Conservation (phyloP, 495 filamentous ascomycete species). For the Mycothermus thermophilus region DNA sequence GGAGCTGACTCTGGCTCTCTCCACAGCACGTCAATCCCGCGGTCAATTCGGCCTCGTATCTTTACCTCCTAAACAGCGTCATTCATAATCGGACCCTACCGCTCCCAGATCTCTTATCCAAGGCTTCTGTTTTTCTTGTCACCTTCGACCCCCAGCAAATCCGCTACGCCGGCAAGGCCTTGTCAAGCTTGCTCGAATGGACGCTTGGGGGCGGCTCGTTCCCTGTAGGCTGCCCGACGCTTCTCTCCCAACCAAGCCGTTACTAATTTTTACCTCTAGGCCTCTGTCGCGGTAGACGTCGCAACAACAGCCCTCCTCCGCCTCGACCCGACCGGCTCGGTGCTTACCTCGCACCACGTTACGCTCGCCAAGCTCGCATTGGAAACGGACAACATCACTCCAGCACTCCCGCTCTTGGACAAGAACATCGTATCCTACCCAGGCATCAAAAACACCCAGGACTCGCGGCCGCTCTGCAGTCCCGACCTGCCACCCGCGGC, state of each 20-base stretch:
- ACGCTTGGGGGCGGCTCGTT: slow-evolving; percentile 18
- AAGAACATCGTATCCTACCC: slow-evolving; percentile 56
- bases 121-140: slow-evolving; percentile 26
- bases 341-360: slow-evolving; percentile 56
- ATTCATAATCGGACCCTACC: background rate
- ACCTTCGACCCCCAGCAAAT: slow-evolving; percentile 34
- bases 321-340: slow-evolving; percentile 55
- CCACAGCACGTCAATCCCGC: slow-evolving; percentile 25
- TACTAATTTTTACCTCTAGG: slow-evolving; percentile 21
- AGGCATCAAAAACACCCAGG: slow-evolving; percentile 19
- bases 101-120: slow-evolving; percentile 19
- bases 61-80: slow-evolving; percentile 20
- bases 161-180: slow-evolving; percentile 23
- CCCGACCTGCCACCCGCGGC: slow-evolving; percentile 18
- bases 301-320: slow-evolving; percentile 54
- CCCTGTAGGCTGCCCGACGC: slow-evolving; percentile 15
- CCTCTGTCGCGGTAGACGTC: slow-evolving; percentile 43
- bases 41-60: slow-evolving; percentile 31
- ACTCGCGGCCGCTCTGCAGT: slow-evolving; percentile 18
- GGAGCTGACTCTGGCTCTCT: slow-evolving; percentile 3
- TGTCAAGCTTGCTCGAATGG: slow-evolving; percentile 19
- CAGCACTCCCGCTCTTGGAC: slow-evolving; percentile 53
- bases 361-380: slow-evolving; percentile 46
- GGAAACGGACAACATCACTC: slow-evolving; percentile 32
- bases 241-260: no score